A percentile compares a stretch with the other conserved stretches of the same genome.
Evolutionary conservation across 257 asterid species (phyloP).

Genomic region (Coffea eugenioides): DNA sequence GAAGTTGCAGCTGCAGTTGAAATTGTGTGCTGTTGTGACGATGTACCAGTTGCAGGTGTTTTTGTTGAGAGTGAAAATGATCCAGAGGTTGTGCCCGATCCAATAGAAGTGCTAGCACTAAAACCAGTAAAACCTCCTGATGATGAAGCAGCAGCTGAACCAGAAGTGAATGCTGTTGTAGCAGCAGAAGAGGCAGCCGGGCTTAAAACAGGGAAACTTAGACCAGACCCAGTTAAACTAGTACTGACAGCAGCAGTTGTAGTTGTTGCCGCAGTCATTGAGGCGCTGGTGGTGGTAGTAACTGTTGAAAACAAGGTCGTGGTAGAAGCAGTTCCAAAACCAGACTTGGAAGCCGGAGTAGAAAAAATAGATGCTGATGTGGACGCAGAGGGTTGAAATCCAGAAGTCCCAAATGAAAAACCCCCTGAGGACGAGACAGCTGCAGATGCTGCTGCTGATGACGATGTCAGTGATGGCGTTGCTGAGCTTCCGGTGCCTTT

Average conservation of each 20-base stretch:
- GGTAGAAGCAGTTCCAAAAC: conserved; percentile 38
- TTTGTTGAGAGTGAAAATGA: conserved; percentile 43
- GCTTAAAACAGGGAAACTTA: conserved; percentile 28
- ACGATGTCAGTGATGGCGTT: conserved; percentile 15
- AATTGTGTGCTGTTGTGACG: conserved; percentile 48
- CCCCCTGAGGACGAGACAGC: conserved; percentile 3
- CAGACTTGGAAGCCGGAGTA: conserved; percentile 42
- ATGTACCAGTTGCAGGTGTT: conserved; percentile 38
- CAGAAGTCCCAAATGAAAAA: conserved; percentile 54
- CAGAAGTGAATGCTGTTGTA: conserved; percentile 32
- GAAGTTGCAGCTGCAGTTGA: conserved; percentile 38
- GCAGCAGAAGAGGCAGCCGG: conserved; percentile 38
- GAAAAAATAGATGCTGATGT: conserved; percentile 34
- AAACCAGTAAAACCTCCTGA: conserved; percentile 48
- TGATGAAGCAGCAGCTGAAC: conserved; percentile 41
- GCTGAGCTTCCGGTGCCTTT: conserved; percentile 29
- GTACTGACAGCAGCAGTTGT: conserved; percentile 24
- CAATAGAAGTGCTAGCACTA: conserved; percentile 30
- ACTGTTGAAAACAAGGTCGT: conserved; percentile 55
- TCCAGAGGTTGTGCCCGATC: conserved; percentile 25
- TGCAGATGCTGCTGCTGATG: conserved; percentile 29
- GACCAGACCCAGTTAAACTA: conserved; percentile 28
- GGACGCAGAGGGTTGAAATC: conserved; percentile 37
- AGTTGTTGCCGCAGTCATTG: conserved; percentile 35
- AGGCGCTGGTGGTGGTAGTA: conserved; percentile 38